A percentile compares a stretch with the other conserved stretches of the same genome.
phyloP scores from a whole-genome alignment of 176 grass and related monocot genomes.

The Raddia guianensis region DNA sequence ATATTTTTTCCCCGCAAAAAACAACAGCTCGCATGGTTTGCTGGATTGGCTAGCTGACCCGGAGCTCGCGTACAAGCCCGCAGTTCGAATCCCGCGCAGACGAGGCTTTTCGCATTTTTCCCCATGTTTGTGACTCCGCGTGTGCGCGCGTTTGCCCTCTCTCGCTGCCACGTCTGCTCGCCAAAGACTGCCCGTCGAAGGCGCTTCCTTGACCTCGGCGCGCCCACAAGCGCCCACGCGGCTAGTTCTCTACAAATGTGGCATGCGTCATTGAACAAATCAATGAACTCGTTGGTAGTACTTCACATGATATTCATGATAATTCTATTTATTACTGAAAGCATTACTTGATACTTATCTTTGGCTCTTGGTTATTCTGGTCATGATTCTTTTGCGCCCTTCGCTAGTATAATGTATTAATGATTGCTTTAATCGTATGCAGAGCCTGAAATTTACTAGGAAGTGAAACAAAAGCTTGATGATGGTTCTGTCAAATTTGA shows the following conservation, averaged over 20 bases:
- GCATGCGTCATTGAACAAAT: slow-evolving; percentile 4
- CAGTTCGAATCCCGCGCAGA: no score
- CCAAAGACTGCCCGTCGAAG: no score
- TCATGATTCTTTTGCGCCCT: not conserved
- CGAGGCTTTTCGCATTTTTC: no score
- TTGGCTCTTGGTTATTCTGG: not conserved
- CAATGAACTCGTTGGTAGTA: not conserved
- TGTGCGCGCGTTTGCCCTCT: no score
- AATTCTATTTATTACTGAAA: slow-evolving; percentile 2
- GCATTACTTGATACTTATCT: slow-evolving; percentile 5
- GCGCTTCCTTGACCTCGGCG: no score
- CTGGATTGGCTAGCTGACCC: no score
- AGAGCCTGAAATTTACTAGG: slow-evolving; percentile 86
- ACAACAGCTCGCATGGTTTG: no score
- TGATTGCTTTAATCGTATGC: slow-evolving; percentile 43
- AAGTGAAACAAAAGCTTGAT: slow-evolving; percentile 92
- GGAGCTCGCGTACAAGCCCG: no score
- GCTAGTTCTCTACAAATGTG: not conserved
- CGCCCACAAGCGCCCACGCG: no score
- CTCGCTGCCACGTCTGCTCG: no score
- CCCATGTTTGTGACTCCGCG: no score
- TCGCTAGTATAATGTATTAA: slow-evolving; percentile 13
- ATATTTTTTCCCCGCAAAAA: no score
- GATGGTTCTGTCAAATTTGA: slow-evolving; percentile 92
- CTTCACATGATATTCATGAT: slow-evolving; percentile 1